phyloP scores from a whole-genome alignment of 495 filamentous ascomycete species.

The Elaphomyces granulatus region DNA sequence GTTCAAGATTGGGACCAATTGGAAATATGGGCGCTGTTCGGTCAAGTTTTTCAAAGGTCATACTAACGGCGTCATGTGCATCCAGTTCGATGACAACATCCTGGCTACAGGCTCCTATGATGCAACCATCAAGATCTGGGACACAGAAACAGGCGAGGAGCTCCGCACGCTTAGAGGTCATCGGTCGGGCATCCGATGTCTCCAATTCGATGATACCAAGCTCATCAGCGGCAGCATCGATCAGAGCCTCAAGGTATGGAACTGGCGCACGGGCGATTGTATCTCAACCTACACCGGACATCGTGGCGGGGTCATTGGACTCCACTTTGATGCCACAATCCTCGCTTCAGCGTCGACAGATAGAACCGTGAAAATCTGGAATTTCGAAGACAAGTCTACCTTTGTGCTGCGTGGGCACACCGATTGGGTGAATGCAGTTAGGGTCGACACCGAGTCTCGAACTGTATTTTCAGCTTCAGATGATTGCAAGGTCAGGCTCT shows the following conservation, averaged over 20 bases:
- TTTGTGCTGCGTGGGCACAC: conserved; percentile 69
- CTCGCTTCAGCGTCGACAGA: conserved; percentile 83
- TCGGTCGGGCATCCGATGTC: conserved; percentile 61
- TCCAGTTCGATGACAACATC: conserved; percentile 90
- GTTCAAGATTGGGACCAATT: conserved; percentile 83
- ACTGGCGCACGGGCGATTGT: conserved; percentile 85
- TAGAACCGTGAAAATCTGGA: conserved; percentile 82
- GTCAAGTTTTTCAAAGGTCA: conserved; percentile 75
- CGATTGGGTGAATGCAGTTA: conserved; percentile 90
- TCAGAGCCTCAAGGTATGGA: conserved; percentile 78
- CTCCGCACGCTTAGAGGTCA: conserved; percentile 74
- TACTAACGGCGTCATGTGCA: conserved; percentile 85
- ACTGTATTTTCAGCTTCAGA: conserved; percentile 89
- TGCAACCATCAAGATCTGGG: conserved; percentile 88
- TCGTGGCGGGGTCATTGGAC: conserved; percentile 60
- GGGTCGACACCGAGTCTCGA: conserved; percentile 62
- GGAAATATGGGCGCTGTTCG: conserved; percentile 84
- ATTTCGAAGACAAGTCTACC: conserved; percentile 69
- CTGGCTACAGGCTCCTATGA: conserved; percentile 94
- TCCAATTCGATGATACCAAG: conserved; percentile 88
- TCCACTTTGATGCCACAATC: conserved; percentile 72
- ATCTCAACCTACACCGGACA: conserved; percentile 69
- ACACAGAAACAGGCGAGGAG: conserved; percentile 75
- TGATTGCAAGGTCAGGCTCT: conserved; percentile 81
- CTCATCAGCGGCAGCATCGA: conserved; percentile 78